Conservation (phyloP, 108 stramenopile species). For the Ochromonas danica region DNA sequence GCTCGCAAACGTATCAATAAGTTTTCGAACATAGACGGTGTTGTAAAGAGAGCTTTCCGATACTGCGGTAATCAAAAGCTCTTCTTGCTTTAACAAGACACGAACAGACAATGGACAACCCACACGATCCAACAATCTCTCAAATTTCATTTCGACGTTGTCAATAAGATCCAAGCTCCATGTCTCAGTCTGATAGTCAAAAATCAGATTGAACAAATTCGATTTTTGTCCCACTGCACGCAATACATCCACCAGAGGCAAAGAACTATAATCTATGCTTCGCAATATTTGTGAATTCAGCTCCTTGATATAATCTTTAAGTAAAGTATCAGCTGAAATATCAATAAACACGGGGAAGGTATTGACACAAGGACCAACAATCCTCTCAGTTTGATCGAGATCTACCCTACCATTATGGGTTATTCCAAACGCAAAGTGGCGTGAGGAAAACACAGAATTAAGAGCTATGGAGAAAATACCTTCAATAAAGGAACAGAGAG, state of each 20-base stretch:
- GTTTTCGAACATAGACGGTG: neutral
- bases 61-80: neutral
- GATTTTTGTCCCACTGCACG: no score
- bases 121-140: conserved; percentile 19
- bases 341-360: no score
- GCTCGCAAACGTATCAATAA: neutral
- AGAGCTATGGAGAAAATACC: neutral
- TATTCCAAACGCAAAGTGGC: neutral
- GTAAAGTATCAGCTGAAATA: no score
- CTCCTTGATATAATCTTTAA: no score
- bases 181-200: conserved; percentile 8
- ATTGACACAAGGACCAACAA: neutral
- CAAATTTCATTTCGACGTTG: neutral
- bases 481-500: no score
- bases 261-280: no score
- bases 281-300: no score
- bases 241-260: no score
- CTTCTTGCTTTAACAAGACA: neutral
- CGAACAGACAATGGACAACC: conserved; percentile 25
- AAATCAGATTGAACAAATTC: conserved; percentile 3
- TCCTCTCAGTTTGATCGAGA: no score
- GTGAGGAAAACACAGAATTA: neutral
- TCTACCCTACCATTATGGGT: no score
- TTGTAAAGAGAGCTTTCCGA: neutral
- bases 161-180: neutral